Conservation (phyloP, 2,329 filamentous ascomycete species). For the Scopulariopsis brevicaulis region DNA sequence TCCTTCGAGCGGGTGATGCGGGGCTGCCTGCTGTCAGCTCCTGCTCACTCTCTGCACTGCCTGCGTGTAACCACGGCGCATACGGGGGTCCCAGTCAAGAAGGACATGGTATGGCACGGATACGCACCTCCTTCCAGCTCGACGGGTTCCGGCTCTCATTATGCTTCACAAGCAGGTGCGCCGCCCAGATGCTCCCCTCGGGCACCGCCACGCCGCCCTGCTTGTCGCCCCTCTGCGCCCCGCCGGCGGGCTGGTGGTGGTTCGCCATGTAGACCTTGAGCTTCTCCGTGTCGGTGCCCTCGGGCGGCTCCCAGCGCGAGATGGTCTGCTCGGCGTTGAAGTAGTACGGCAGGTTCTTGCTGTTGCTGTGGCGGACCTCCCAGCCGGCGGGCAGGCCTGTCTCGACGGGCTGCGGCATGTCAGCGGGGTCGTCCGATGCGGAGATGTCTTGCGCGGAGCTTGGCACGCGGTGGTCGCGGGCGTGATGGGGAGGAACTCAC, state of each 20-base stretch:
- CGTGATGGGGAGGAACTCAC: too few species aligned
- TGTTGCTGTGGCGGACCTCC: slow-evolving; percentile 97
- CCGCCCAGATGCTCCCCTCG: slow-evolving; percentile 82
- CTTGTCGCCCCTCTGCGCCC: slow-evolving; percentile 18
- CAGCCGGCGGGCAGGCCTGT: slow-evolving; percentile 76
- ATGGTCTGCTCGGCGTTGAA: slow-evolving; percentile 81
- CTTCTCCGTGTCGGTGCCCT: slow-evolving; percentile 79
- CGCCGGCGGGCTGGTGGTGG: slow-evolving; percentile 72
- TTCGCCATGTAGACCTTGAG: slow-evolving; percentile 90
- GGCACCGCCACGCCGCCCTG: slow-evolving; percentile 25
- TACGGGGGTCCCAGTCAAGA: neutral
- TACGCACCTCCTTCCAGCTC: slow-evolving; percentile 71
- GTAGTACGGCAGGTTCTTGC: slow-evolving; percentile 98
- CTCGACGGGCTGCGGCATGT: slow-evolving; percentile 24
- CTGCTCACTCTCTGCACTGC: neutral
- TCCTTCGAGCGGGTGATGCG: slow-evolving; percentile 83
- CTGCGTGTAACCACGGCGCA: too few species aligned
- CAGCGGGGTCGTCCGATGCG: too few species aligned
- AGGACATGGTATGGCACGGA: neutral
- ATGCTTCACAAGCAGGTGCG: slow-evolving; percentile 92
- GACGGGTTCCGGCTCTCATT: slow-evolving; percentile 75
- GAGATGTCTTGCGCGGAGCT: neutral
- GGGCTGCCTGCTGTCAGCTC: slow-evolving; percentile 28
- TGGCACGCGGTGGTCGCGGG: too few species aligned
- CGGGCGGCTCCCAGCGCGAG: slow-evolving; percentile 90